Base-by-base conservation (phyloP, 2,329 filamentous ascomycete species). In the Chaetothyriales sp. region DNA sequence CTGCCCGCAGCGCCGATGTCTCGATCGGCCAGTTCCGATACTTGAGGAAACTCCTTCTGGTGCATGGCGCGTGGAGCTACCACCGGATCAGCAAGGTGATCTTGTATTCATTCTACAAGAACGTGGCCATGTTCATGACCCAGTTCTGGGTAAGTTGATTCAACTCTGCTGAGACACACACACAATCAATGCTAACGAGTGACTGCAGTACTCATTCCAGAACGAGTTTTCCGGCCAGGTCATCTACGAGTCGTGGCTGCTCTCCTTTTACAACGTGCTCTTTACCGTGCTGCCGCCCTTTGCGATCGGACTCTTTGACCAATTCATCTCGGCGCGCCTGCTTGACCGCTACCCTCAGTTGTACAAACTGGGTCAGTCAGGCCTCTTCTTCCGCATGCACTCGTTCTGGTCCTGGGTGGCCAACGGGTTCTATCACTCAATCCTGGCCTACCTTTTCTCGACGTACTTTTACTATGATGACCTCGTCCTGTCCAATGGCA, bases 211-310 rank as follows among this genome's bases (percentile, higher is more conserved):
- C 69, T 86, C 88, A 0, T 98, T 98, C 73, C 88, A 95, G 77
- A 98, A 98, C 67, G 86, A 86, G 58, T 98, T 96, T 68, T 96
- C 90, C 1, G 92, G 92, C 48, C 84, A 95, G 65, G 87, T 96
- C 64, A 96, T 98, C 64, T 96, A 89, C 76, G 92, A 98, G 70
- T 96, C 92, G 8, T 98, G 93, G 93, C 95, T 89, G 0, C 73
- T 98, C n/a, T 95, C 90, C 6, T 94, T 96, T 71, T 98, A 95
- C 76, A 98, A 98, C 73, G 88, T 98, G 66, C 84, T 98, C 66
- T 98, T 94, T 72, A 98, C 92, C 0, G 84, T 94, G 18, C 73
- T 95, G 18, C 92, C 92, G 15, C 92, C 92, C 1, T 83, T 98
- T 53, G 90, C 87, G 1, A 83, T 98, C 63, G 92, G 92, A 60